Base-by-base conservation (phyloP, 1,284 basidiomycete species). In the Pascua guehoae region DNA sequence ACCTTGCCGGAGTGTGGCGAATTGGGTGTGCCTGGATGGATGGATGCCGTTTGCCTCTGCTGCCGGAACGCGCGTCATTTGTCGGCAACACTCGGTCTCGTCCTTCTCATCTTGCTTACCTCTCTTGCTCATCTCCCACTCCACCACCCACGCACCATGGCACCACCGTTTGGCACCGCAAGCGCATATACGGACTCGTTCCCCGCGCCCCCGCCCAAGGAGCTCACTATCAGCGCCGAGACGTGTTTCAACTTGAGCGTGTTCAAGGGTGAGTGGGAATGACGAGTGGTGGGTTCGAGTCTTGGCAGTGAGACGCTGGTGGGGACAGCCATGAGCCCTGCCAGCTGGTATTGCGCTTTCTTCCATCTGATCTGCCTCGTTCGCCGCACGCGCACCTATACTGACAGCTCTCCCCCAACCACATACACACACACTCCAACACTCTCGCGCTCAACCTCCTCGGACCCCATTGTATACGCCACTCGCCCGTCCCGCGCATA, bases 171-270 rank as follows among this genome's bases (percentile, higher is more conserved):
- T 54, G 76, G 76, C 14, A 70, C 73, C n/a, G 66, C 69, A 15
- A 73, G 70, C 12, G 76, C 76, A 3, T 77, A 77, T 53, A 65
- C 70, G n/a, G 74, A 77, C 60, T 68, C 74, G 1, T 76, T 77
- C 53, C 74, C 74, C n/a, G 55, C 69, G 3, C 68, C 74, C 5
- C 69, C 73, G 32, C 70, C 72, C 1, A 59, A 61, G 39, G 64
- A 69, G 40, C 61, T 77, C 17, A 75, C 74, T 2, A 66, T 77
- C 36, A 59, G 66, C 18, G 65, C 72, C 2, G 74, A 75, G 56
- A 76, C 88, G 68, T 94, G 91, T 68, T 84, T 85, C 68, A 83
- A 93, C 68, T 81, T 94, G 39, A 84, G 84, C 16, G 68, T 88
- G 9, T 94, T 94, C 81, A 91, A 91, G 84, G 88, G 91, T 88